Conservation (phyloP, 202 grass and related monocot genomes). For the Zizania palustris region DNA sequence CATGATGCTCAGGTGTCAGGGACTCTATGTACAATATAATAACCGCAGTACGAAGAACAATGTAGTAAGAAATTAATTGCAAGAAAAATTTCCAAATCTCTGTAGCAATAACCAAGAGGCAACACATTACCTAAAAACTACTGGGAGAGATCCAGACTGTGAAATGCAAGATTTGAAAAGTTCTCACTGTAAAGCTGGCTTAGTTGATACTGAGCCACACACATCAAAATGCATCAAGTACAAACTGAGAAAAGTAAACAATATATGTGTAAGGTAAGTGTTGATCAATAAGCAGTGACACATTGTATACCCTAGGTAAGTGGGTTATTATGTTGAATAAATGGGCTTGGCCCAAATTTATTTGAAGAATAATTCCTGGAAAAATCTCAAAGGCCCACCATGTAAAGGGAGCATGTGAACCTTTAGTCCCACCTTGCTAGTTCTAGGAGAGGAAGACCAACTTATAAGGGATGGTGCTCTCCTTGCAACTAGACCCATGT, state of each 20-base stretch:
- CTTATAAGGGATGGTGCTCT: too few relatives aligned
- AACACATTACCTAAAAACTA: background rate
- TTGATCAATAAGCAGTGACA: slow-evolving; percentile 4
- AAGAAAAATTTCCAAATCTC: background rate
- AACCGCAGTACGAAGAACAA: background rate
- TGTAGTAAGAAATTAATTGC: background rate
- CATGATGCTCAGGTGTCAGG: slow-evolving; percentile 36
- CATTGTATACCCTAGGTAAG: slow-evolving; percentile 2
- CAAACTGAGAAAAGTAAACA: background rate
- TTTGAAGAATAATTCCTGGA: too few relatives aligned
- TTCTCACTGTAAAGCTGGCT: background rate
- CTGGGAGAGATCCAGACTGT: background rate
- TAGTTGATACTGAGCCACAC: background rate
- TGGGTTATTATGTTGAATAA: too few relatives aligned
- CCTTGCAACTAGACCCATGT: too few relatives aligned
- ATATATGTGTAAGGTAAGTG: background rate
- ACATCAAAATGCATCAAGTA: slow-evolving; percentile 6
- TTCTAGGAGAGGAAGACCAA: too few relatives aligned
- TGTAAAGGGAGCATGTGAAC: too few relatives aligned
- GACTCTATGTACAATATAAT: slow-evolving; percentile 1
- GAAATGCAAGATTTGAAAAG: background rate
- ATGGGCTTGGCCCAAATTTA: too few relatives aligned
- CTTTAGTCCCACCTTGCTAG: too few relatives aligned
- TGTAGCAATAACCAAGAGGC: background rate
- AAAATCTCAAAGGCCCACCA: too few relatives aligned